phyloP scores from a whole-genome alignment of 2,329 filamentous ascomycete genomes.

The Diaporthe humulicola region DNA sequence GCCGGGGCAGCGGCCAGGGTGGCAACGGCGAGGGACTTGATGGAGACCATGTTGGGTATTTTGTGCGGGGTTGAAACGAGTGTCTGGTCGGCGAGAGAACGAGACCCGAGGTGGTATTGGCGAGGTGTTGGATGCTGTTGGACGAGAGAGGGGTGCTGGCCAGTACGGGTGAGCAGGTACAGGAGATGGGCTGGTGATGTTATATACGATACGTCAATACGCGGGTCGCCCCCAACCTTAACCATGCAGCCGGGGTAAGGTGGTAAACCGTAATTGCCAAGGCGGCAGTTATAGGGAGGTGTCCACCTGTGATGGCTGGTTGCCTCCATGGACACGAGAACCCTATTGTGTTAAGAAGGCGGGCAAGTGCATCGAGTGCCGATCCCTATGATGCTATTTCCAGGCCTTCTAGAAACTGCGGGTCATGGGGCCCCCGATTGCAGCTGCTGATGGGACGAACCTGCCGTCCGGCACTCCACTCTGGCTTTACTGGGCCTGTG shows the following conservation, averaged over 20 bases:
- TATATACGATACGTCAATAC: background rate
- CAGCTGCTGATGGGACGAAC: constrained; percentile 15
- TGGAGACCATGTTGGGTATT: constrained; percentile 35
- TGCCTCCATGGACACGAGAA: constrained; percentile 13
- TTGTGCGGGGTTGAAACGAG: background rate
- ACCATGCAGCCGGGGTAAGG: constrained; percentile 2
- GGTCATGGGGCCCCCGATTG: background rate
- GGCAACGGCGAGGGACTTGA: constrained; percentile 41
- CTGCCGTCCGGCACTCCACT: constrained; percentile 3
- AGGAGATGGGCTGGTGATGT: background rate
- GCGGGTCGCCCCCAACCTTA: background rate
- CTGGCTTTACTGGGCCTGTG: background rate
- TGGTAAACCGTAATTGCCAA: constrained; percentile 25
- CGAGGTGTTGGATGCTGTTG: constrained; percentile 21
- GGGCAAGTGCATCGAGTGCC: constrained; percentile 16
- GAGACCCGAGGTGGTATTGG: background rate
- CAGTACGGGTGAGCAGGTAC: background rate
- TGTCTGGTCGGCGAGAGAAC: constrained; percentile 2
- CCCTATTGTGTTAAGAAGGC: background rate
- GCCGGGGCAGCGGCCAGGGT: constrained; percentile 43
- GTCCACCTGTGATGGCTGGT: background rate
- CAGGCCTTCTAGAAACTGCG: constrained; percentile 15
- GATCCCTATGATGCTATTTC: constrained; percentile 24
- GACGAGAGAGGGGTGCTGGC: background rate
- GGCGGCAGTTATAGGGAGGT: constrained; percentile 16